Conservation (phyloP, 2,329 filamentous ascomycete species). For the Stemphylium vesicarium region DNA sequence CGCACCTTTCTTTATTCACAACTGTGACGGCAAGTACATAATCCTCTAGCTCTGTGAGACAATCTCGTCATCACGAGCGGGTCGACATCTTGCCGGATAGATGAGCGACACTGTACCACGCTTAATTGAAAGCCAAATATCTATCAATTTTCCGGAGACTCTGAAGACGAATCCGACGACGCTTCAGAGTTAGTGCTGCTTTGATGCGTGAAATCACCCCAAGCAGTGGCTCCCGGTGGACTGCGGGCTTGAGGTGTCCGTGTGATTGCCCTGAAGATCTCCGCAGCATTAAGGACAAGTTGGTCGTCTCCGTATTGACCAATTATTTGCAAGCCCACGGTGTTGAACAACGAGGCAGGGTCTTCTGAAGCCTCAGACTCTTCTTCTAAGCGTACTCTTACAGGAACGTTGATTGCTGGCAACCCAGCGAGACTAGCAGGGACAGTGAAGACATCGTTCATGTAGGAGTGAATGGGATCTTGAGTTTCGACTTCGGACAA, state of each 20-base stretch:
- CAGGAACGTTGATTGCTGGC: conserved; percentile 84
- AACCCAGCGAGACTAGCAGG: conserved; percentile 91
- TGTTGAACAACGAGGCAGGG: conserved; percentile 31
- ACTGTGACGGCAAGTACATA: too few species aligned
- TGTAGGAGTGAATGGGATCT: conserved; percentile 74
- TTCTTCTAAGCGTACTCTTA: conserved; percentile 49
- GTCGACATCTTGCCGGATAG: too few species aligned
- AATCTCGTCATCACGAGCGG: too few species aligned
- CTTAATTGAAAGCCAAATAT: too few species aligned
- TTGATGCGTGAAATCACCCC: conserved; percentile 8
- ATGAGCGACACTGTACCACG: too few species aligned
- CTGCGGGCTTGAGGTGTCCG: conserved; percentile 5
- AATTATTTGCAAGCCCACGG: conserved; percentile 74
- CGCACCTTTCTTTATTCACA: too few species aligned
- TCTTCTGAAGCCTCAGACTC: conserved; percentile 34
- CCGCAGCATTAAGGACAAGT: conserved; percentile 65
- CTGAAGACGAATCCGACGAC: too few species aligned
- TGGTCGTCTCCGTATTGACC: conserved; percentile 82
- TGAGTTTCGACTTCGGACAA: conserved; percentile 64
- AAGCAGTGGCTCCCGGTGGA: conserved; percentile 19
- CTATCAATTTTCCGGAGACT: too few species aligned
- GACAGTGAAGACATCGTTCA: conserved; percentile 95
- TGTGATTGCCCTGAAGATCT: conserved; percentile 29
- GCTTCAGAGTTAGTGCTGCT: too few species aligned
- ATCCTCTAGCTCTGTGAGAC: too few species aligned